Evolutionary conservation across 768 basidiomycete species (phyloP).

Genomic region (Naematelia aurantialba): DNA sequence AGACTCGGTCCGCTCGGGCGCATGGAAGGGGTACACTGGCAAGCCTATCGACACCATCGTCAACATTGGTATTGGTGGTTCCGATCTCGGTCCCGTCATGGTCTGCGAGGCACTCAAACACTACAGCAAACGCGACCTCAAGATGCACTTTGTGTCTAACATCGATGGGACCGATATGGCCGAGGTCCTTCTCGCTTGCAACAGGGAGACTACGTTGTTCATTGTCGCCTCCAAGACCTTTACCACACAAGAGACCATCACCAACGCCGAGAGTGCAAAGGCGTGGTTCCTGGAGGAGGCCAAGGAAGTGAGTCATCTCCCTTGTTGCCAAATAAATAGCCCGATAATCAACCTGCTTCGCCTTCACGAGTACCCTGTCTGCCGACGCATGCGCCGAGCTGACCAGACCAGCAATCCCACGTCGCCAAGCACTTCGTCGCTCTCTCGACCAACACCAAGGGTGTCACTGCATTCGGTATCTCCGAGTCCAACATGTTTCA

Average conservation of each 20-base stretch:
- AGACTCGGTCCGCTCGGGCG: constrained; percentile 74
- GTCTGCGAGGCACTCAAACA: constrained; percentile 94
- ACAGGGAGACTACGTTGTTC: constrained; percentile 91
- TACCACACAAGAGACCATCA: constrained; percentile 99
- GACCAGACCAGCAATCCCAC: constrained; percentile 60
- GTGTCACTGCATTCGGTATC: constrained; percentile 91
- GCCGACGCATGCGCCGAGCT: background rate
- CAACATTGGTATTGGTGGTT: constrained; percentile 98
- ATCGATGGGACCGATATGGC: constrained; percentile 97
- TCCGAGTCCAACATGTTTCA: constrained; percentile 92
- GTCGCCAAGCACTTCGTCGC: constrained; percentile 99
- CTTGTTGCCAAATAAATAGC: background rate
- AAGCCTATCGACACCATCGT: constrained; percentile 91
- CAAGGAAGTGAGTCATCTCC: constrained; percentile 57
- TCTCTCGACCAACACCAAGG: constrained; percentile 90
- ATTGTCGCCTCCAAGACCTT: constrained; percentile 99
- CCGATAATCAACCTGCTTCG: background rate
- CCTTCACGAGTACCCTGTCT: background rate
- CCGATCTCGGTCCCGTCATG: constrained; percentile 98
- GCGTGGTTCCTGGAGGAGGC: constrained; percentile 88
- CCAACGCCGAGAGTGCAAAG: constrained; percentile 89
- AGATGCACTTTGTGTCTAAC: constrained; percentile 87
- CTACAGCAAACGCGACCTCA: constrained; percentile 84
- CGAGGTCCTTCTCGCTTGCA: constrained; percentile 72
- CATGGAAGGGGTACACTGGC: constrained; percentile 96